These are phyloP conservation scores for Musa beccarii DNA, from an alignment of 176 grass and related monocot species.

Conservation along the genomic window DNA sequence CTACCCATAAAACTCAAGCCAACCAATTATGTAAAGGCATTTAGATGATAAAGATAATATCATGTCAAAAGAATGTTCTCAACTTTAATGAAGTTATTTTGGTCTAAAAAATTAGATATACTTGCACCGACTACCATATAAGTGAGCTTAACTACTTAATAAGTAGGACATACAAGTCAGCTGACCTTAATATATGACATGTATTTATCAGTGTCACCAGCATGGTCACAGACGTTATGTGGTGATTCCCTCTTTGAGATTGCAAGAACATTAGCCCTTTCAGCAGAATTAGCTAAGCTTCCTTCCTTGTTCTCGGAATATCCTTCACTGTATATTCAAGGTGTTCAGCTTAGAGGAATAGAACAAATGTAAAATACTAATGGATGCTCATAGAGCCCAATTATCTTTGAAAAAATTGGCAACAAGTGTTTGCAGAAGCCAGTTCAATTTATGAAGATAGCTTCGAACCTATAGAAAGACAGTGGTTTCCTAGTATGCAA, in stretches of 20 bases:
- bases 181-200: conserved; percentile 66
- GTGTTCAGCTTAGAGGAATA: background rate
- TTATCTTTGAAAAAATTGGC: background rate
- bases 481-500: no score
- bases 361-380: background rate
- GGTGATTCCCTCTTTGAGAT: conserved; percentile 11
- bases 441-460: no score
- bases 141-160: background rate
- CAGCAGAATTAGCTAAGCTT: conserved; percentile 1
- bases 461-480: no score
- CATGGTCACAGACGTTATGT: conserved; percentile 9
- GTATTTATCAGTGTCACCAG: conserved; percentile 37
- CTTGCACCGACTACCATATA: background rate
- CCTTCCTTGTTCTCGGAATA: conserved; percentile 32
- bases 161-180: conserved; percentile 1
- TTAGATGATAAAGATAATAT: background rate
- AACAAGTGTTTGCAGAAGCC: no score
- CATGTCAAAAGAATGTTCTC: background rate
- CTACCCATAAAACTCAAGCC: background rate
- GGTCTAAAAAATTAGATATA: background rate
- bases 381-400: background rate
- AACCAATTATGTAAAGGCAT: background rate
- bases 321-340: conserved; percentile 34
- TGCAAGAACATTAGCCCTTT: conserved; percentile 4
- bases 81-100: background rate